Percentiles rank a stretch among this genome's conserved stretches.
These are phyloP conservation scores for Aaosphaeria arxii DNA, from an alignment of 2,329 filamentous ascomycete genomes.

Conservation along the genomic window DNA sequence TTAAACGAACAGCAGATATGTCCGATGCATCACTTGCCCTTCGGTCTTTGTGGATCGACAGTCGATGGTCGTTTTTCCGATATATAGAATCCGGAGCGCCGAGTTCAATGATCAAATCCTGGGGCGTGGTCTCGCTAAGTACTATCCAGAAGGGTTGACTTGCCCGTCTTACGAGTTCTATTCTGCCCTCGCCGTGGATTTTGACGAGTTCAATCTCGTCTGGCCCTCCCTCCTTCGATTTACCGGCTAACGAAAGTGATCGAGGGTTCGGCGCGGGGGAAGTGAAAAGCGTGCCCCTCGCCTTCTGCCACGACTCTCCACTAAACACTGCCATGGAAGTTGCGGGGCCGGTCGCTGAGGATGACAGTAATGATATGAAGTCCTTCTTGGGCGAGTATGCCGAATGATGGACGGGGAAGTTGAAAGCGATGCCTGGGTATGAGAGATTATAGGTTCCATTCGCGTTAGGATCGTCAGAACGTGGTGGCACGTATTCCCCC, in stretches of 20 bases:
- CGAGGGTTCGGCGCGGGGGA: conserved; percentile 71
- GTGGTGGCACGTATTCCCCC: conserved; percentile 80
- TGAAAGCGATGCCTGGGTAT: conserved; percentile 92
- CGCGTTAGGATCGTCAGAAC: conserved; percentile 48
- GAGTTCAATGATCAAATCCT: conserved; percentile 86
- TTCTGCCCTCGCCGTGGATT: conserved; percentile 71
- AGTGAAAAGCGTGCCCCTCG: conserved; percentile 72
- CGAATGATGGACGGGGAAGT: conserved; percentile 73
- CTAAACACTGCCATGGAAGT: conserved; percentile 88
- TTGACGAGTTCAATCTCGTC: conserved; percentile 83
- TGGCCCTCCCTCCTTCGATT: conserved; percentile 74
- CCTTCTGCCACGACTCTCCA: conserved; percentile 87
- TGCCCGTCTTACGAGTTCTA: conserved; percentile 75
- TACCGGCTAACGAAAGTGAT: conserved; percentile 64
- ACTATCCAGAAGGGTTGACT: conserved; percentile 66
- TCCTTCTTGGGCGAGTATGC: conserved; percentile 75
- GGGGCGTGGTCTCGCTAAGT: conserved; percentile 83
- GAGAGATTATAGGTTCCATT: conserved; percentile 84
- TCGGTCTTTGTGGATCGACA: conserved; percentile 70
- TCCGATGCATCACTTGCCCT: conserved; percentile 35
- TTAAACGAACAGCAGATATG: conserved; percentile 24
- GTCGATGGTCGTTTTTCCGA: conserved; percentile 81
- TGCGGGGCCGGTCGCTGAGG: conserved; percentile 71
- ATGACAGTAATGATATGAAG: conserved; percentile 81
- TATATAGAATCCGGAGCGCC: conserved; percentile 94